phyloP scores from a whole-genome alignment of 257 asterid genomes.

The Nyctanthes arbortristis region DNA sequence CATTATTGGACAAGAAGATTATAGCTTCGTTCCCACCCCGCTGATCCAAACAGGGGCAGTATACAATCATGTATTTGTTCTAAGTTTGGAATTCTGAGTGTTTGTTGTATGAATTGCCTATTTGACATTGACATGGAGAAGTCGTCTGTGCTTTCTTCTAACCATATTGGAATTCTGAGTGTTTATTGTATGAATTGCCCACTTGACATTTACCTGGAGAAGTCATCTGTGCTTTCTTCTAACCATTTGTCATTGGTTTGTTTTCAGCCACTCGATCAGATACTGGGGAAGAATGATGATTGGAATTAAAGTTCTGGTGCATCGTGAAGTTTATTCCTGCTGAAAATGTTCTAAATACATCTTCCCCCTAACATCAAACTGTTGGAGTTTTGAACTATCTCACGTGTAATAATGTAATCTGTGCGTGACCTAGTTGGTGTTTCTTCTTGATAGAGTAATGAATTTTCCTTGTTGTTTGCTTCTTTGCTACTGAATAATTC shows the following conservation, averaged over 20 bases:
- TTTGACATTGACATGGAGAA: too few relatives aligned
- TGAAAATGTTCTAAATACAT: background rate
- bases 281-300: slow-evolving; percentile 31
- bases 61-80: too few relatives aligned
- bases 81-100: too few relatives aligned
- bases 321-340: slow-evolving; percentile 9
- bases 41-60: too few relatives aligned
- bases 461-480: background rate
- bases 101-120: too few relatives aligned
- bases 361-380: background rate
- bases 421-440: background rate
- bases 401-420: background rate
- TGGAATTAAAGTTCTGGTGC: slow-evolving; percentile 7
- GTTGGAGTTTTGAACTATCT: background rate
- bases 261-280: slow-evolving; percentile 42
- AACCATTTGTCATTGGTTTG: background rate
- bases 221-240: background rate
- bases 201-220: background rate
- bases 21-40: too few relatives aligned
- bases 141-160: background rate
- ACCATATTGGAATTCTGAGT: background rate
- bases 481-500: background rate
- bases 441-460: background rate
- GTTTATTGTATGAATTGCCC: background rate
- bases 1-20: too few relatives aligned